Evolutionary conservation across 371 early-diverging fungal genomes (phyloP).

Genomic region (Rhizopus stolonifer): DNA sequence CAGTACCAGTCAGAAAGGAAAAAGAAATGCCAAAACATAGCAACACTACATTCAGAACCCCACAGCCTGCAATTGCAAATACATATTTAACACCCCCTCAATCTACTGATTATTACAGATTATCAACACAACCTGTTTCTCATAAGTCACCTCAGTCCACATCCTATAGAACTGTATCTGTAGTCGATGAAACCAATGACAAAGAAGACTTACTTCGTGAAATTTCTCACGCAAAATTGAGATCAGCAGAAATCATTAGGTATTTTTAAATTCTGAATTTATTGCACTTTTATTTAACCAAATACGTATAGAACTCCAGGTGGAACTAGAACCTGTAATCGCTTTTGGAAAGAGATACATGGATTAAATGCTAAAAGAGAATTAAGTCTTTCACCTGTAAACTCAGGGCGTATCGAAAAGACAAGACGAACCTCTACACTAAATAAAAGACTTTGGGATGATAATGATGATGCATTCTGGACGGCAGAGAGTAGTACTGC

Average conservation of each 20-base stretch:
- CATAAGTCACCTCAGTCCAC: background rate
- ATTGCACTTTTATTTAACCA: background rate
- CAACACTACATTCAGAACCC: background rate
- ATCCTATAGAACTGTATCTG: background rate
- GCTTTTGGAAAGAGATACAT: conserved; percentile 32
- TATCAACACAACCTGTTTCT: background rate
- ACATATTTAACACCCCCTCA: conserved; percentile 10
- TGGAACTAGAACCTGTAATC: conserved; percentile 19
- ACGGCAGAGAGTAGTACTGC: background rate
- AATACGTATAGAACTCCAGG: conserved; percentile 20
- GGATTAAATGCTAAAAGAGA: conserved; percentile 8
- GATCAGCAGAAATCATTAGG: conserved; percentile 23
- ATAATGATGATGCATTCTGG: conserved; percentile 13
- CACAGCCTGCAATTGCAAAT: background rate
- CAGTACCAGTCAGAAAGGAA: background rate
- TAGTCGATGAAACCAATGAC: background rate
- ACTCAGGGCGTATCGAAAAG: background rate
- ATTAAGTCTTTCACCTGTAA: conserved; percentile 1
- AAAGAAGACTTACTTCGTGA: conserved; percentile 4
- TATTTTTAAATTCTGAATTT: background rate
- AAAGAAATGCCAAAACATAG: no score
- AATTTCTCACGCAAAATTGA: conserved; percentile 12
- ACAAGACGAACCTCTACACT: conserved; percentile 2
- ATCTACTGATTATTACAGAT: conserved; percentile 1
- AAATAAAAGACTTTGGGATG: background rate